phyloP scores from a whole-genome alignment of 805 yeast species.

The Kluyveromyces lactis region DNA sequence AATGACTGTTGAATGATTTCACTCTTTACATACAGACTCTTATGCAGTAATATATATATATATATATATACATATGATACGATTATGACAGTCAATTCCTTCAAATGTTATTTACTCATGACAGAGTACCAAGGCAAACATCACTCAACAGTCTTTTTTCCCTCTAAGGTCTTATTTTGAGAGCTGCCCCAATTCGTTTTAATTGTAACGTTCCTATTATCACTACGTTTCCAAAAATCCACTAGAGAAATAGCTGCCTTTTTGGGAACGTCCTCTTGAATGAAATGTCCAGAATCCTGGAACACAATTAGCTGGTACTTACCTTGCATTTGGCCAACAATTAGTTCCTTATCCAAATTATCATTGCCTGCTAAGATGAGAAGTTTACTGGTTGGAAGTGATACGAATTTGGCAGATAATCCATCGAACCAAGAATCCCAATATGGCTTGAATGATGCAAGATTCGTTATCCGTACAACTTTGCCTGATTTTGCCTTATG shows the following conservation, averaged over 20 bases:
- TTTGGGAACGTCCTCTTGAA: conserved; percentile 85
- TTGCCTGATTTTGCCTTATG: conserved; percentile 15
- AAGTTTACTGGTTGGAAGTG: conserved; percentile 51
- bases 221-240: conserved; percentile 40
- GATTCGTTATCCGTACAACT: conserved; percentile 56
- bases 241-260: conserved; percentile 50
- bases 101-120: too few species aligned
- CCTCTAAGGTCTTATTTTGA: neutral
- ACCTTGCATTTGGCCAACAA: conserved; percentile 98
- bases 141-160: too few species aligned
- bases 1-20: conserved; percentile 24
- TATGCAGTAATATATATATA: too few species aligned
- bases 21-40: too few species aligned
- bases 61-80: neutral
- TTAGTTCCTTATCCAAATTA: conserved; percentile 71
- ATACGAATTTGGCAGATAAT: conserved; percentile 48
- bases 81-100: neutral
- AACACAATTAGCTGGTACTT: conserved; percentile 83
- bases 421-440: conserved; percentile 83
- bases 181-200: conserved; percentile 33
- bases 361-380: conserved; percentile 85
- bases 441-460: conserved; percentile 49
- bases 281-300: conserved; percentile 78
- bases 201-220: conserved; percentile 26
- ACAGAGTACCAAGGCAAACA: too few species aligned